Base-by-base conservation (phyloP, 2,329 filamentous ascomycete species). In the Exserohilum turcica region DNA sequence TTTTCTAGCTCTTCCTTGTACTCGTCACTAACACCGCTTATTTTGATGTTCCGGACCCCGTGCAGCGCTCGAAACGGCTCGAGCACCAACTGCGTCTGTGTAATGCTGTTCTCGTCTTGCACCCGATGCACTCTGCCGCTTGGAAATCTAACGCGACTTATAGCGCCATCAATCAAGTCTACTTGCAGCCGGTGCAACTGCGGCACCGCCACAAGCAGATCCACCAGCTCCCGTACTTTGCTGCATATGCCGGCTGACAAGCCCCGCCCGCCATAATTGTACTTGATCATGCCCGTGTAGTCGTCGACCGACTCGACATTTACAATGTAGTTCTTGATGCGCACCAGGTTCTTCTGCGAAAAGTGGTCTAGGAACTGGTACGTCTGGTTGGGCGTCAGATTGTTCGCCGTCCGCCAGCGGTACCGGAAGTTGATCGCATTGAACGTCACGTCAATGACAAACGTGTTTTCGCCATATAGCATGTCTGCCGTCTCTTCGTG, bases 261-360 rank as follows among this genome's bases (percentile, higher is more conserved):
- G 0, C 78, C 78, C 21, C 71, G 64, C 0, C 78, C 79, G 1
- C 74, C 70, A n/a, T 76, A 78, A 57, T 81, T 81, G 60, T 77
- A 81, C 59, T 80, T 81, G 54, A 80, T 78, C 78, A 79, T 80
- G 3, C 78, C 79, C 0, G 77, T 80, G 47, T 81, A 81, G 35
- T 73, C 71, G 59, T 81, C 79, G 21, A 80, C 76, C 46, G 77
- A 75, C 64, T 80, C 77, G 2, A 82, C 71, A 40, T 75, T 76
- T 7, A 82, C 63, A 36, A 79, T 51, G 31, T 78, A 75, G 27
- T 74, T 68, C 60, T 69, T 75, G 6, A 82, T 72, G 16, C 75
- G 57, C 38, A 72, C 43, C 45, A 80, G 47, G 57, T 80, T 80
- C 29, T 68, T 62, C 54, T 67, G 61, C 5, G 76, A 72, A 40